Percentiles rank a stretch among this genome's conserved stretches.
These are phyloP conservation scores for Silene uniflora DNA, from an alignment of 148 eudicot genomes.

Conservation along the genomic window DNA sequence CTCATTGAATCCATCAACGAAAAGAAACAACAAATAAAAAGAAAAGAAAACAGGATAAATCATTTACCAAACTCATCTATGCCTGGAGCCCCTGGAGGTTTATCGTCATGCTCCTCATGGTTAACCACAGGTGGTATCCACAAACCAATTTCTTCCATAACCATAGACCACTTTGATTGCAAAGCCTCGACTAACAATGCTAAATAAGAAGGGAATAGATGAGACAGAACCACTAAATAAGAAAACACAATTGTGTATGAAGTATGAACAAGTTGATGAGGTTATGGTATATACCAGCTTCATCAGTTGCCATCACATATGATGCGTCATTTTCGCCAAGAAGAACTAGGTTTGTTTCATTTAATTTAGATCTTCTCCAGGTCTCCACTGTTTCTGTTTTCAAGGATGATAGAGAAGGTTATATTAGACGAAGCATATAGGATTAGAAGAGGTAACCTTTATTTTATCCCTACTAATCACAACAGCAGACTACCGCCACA, in stretches of 20 bases:
- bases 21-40: background rate
- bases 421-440: constrained; percentile 14
- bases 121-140: constrained; percentile 63
- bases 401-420: background rate
- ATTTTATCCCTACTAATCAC: background rate
- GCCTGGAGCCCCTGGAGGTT: constrained; percentile 72
- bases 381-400: constrained; percentile 65
- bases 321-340: constrained; percentile 36
- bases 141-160: constrained; percentile 70
- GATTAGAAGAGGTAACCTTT: background rate
- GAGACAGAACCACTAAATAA: no score
- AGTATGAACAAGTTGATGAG: background rate
- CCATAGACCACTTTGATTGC: constrained; percentile 56
- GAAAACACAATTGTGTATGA: background rate
- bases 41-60: background rate
- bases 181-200: constrained; percentile 53
- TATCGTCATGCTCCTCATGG: constrained; percentile 68
- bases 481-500: background rate
- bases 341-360: constrained; percentile 44
- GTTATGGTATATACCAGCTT: constrained; percentile 50
- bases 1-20: no score
- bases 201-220: constrained; percentile 22
- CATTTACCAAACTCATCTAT: constrained; percentile 60
- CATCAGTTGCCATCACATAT: constrained; percentile 40
- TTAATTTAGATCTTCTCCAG: constrained; percentile 62